phyloP scores from a whole-genome alignment of 495 filamentous ascomycete species.

The Poronia punctata region DNA sequence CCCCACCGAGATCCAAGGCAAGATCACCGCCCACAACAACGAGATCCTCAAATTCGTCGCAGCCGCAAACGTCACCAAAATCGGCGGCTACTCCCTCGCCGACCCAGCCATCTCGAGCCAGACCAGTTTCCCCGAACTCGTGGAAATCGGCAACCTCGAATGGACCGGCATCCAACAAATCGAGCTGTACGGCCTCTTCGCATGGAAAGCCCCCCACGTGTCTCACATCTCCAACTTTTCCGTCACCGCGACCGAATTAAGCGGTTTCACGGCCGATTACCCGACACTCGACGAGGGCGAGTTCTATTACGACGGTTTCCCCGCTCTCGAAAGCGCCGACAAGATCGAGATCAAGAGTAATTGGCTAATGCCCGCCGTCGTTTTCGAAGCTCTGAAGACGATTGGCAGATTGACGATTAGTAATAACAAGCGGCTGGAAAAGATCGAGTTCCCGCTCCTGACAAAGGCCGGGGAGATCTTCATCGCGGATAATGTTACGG shows the following conservation, averaged over 20 bases:
- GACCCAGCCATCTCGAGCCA: neutral
- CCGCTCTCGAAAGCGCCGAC: too few species aligned
- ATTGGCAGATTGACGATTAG: too few species aligned
- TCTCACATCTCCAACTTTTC: neutral
- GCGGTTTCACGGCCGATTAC: conserved; percentile 1
- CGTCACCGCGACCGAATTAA: conserved; percentile 1
- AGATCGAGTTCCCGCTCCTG: too few species aligned
- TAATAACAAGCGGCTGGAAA: too few species aligned
- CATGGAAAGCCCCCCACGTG: neutral
- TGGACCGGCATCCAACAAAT: neutral
- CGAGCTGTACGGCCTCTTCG: neutral
- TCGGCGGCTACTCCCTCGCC: conserved; percentile 4
- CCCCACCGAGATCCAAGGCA: conserved; percentile 1
- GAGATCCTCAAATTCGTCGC: neutral
- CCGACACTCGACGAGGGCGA: neutral
- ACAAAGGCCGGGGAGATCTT: too few species aligned
- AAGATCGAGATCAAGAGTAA: too few species aligned
- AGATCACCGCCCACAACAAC: conserved; percentile 2
- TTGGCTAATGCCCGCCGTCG: too few species aligned
- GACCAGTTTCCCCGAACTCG: neutral
- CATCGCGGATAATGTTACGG: too few species aligned
- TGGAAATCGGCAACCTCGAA: neutral
- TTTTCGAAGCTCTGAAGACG: too few species aligned
- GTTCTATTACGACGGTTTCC: conserved; percentile 1
- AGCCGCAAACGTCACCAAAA: neutral